phyloP scores from a whole-genome alignment of 768 basidiomycete genomes.

The Russula vinacea region DNA sequence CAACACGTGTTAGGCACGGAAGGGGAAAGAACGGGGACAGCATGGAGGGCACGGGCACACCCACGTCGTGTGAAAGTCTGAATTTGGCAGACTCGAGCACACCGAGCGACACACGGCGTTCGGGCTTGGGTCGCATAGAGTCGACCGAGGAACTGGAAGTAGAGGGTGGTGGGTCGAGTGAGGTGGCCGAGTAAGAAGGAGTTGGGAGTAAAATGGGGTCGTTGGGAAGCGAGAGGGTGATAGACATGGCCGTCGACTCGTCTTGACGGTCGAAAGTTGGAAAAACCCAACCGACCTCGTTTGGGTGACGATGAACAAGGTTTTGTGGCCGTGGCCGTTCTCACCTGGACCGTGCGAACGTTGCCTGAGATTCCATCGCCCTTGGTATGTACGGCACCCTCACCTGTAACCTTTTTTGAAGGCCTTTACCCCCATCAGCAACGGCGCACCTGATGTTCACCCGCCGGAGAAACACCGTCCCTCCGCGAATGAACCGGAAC shows the following conservation, averaged over 20 bases:
- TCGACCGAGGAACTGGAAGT: constrained; percentile 21
- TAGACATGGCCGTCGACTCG: not conserved
- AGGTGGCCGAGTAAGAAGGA: constrained; percentile 23
- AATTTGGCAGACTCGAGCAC: constrained; percentile 38
- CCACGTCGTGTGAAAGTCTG: constrained; percentile 39
- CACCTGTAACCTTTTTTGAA: no score
- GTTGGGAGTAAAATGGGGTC: not conserved
- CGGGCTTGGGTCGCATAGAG: constrained; percentile 23
- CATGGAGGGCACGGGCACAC: constrained; percentile 32
- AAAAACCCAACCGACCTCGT: not conserved
- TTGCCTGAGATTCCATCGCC: not conserved
- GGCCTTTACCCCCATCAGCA: no score
- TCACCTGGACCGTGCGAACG: not conserved
- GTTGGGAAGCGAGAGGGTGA: not conserved
- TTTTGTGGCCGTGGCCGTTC: not conserved
- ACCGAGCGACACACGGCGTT: constrained; percentile 34
- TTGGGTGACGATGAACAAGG: not conserved
- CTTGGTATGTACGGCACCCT: no score
- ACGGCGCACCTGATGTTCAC: no score
- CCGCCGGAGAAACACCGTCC: no score
- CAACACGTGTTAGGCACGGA: constrained; percentile 40
- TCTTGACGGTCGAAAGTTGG: not conserved
- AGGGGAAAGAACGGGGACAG: constrained; percentile 29
- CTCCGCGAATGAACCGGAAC: no score
- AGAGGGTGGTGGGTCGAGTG: constrained; percentile 32